A percentile compares a stretch with the other conserved stretches of the same genome.
phyloP scores from a whole-genome alignment of 169 alveolate genomes.

The Cryptosporidium sp. region DNA sequence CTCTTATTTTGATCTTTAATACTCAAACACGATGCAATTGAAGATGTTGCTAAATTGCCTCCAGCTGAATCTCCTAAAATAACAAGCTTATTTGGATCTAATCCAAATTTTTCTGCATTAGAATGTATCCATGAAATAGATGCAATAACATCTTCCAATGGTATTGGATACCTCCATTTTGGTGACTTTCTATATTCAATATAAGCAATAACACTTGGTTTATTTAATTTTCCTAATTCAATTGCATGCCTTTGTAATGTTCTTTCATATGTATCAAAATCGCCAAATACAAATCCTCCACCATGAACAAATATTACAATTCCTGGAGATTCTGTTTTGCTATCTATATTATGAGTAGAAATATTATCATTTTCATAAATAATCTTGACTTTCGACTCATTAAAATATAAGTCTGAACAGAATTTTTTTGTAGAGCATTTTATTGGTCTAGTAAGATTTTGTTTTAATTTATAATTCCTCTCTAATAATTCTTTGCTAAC shows the following conservation, averaged over 20 bases:
- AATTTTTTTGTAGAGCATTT: constrained; percentile 4
- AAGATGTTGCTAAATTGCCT: constrained; percentile 48
- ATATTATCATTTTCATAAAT: not conserved
- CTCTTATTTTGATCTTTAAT: constrained; percentile 2
- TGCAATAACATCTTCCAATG: constrained; percentile 49
- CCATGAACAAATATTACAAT: constrained; percentile 55
- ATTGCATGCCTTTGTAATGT: constrained; percentile 42
- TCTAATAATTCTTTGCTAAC: constrained; percentile 42
- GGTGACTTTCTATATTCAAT: constrained; percentile 73
- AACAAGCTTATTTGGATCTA: constrained; percentile 49
- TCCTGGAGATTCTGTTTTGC: constrained; percentile 6
- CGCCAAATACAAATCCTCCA: constrained; percentile 67
- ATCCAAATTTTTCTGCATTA: constrained; percentile 33
- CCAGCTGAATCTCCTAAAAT: constrained; percentile 72
- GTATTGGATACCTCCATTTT: constrained; percentile 67
- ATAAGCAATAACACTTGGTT: constrained; percentile 39
- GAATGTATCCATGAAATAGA: constrained; percentile 53
- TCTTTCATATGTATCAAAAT: constrained; percentile 13
- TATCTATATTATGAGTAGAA: not conserved
- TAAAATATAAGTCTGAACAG: constrained; percentile 18
- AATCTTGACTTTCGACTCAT: constrained; percentile 31
- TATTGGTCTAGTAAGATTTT: constrained; percentile 2
- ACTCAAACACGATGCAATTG: constrained; percentile 54
- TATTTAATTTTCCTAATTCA: constrained; percentile 22
- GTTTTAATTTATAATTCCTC: not conserved